Evolutionary conservation across 192 early-diverging fungal genomes (phyloP).

Genomic region (Spinellus fusiger): DNA sequence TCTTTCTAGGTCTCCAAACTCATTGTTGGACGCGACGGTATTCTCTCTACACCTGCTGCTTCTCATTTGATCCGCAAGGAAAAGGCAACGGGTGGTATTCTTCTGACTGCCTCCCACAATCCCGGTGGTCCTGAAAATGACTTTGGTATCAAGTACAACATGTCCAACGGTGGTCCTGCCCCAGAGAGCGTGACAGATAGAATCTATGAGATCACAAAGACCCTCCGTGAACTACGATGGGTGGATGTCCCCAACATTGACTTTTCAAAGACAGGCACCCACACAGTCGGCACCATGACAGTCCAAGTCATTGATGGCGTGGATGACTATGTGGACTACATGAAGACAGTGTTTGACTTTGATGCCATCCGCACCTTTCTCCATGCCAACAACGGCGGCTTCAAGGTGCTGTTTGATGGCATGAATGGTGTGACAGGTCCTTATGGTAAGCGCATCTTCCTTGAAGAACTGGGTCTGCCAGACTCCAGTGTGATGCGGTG

Average conservation of each 20-base stretch:
- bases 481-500: constrained; percentile 75
- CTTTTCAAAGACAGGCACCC: constrained; percentile 61
- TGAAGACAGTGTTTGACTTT: constrained; percentile 93
- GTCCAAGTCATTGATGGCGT: constrained; percentile 90
- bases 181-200: constrained; percentile 92
- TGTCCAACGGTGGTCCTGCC: constrained; percentile 93
- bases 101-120: constrained; percentile 98
- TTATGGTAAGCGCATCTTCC: constrained; percentile 80
- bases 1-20: constrained; percentile 73
- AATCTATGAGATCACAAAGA: constrained; percentile 81
- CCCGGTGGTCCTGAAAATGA: constrained; percentile 96
- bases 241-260: constrained; percentile 67
- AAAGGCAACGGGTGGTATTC: constrained; percentile 87
- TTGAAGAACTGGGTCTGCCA: constrained; percentile 85
- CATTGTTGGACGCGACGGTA: constrained; percentile 88
- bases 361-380: constrained; percentile 69
- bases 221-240: constrained; percentile 58
- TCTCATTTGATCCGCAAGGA: constrained; percentile 88
- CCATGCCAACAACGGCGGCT: constrained; percentile 59
- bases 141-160: constrained; percentile 99
- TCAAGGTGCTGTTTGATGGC: constrained; percentile 87
- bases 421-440: constrained; percentile 98
- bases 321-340: constrained; percentile 78
- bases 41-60: constrained; percentile 92
- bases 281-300: constrained; percentile 53